Conservation (phyloP, 2,329 filamentous ascomycete species). For the Fusarium musae region DNA sequence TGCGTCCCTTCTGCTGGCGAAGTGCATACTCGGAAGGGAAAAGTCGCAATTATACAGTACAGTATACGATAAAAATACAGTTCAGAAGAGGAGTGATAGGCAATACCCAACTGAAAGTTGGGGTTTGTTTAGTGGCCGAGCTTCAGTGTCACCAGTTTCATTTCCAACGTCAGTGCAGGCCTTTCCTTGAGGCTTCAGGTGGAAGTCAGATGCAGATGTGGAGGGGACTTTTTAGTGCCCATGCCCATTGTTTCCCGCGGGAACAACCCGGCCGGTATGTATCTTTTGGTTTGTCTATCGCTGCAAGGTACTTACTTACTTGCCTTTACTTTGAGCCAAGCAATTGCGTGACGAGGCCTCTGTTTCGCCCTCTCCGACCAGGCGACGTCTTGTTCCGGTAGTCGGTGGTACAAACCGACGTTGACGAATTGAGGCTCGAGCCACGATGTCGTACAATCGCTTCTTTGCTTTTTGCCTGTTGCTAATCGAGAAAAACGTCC, state of each 20-base stretch:
- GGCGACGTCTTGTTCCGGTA: neutral
- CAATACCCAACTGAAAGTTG: neutral
- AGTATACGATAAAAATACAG: neutral
- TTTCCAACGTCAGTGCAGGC: neutral
- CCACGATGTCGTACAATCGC: neutral
- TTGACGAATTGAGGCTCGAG: neutral
- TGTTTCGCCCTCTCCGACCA: neutral
- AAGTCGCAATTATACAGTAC: constrained; percentile 11
- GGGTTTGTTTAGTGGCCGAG: constrained; percentile 18
- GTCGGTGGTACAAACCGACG: neutral
- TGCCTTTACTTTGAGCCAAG: neutral
- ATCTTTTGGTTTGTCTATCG: neutral
- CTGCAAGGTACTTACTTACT: neutral
- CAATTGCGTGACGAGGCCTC: neutral
- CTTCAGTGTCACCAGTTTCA: constrained; percentile 10
- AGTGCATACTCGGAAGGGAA: constrained; percentile 15
- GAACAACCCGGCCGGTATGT: neutral
- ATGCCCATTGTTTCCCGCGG: neutral
- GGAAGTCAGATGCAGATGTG: neutral
- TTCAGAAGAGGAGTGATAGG: neutral
- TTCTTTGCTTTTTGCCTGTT: neutral
- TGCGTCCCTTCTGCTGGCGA: neutral
- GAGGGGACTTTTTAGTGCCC: neutral
- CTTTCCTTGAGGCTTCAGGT: neutral
- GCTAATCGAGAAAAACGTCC: neutral